These are phyloP conservation scores for Tetrapisispora iriomotensis DNA, from an alignment of 805 yeast species.

Conservation along the genomic window DNA sequence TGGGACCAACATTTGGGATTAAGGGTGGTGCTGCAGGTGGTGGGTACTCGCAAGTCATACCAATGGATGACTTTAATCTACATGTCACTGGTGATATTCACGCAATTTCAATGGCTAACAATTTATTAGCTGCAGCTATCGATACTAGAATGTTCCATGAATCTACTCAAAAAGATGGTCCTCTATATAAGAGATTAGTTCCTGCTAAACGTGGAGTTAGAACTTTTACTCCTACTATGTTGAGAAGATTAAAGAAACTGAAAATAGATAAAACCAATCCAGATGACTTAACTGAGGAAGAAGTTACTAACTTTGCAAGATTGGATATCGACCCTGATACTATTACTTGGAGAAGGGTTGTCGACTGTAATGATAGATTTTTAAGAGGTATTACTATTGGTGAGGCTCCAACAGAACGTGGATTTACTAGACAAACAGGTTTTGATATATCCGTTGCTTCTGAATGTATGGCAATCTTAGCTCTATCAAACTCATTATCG, in stretches of 20 bases:
- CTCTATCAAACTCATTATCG: constrained; percentile 56
- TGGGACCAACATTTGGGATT: constrained; percentile 85
- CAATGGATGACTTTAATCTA: constrained; percentile 84
- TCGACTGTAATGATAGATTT: constrained; percentile 75
- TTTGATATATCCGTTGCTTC: constrained; percentile 81
- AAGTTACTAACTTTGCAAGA: constrained; percentile 52
- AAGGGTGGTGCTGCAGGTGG: constrained; percentile 92
- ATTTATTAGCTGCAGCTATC: constrained; percentile 73
- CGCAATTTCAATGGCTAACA: constrained; percentile 75
- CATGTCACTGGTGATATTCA: constrained; percentile 82
- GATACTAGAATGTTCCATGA: constrained; percentile 85
- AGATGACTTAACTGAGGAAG: constrained; percentile 61
- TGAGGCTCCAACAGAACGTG: constrained; percentile 74
- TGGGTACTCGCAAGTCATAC: constrained; percentile 79
- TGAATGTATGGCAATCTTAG: constrained; percentile 79
- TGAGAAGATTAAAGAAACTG: constrained; percentile 53
- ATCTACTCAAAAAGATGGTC: constrained; percentile 59
- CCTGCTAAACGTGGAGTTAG: constrained; percentile 66
- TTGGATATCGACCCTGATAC: constrained; percentile 70
- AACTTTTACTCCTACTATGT: constrained; percentile 58
- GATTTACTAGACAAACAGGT: constrained; percentile 62
- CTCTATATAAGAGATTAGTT: constrained; percentile 64
- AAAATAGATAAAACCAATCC: constrained; percentile 66
- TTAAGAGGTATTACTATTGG: constrained; percentile 72
- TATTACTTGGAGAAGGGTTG: constrained; percentile 76